These are phyloP conservation scores for Aureobasidium melanogenum DNA, from an alignment of 2,329 filamentous ascomycete genomes.

Conservation along the genomic window DNA sequence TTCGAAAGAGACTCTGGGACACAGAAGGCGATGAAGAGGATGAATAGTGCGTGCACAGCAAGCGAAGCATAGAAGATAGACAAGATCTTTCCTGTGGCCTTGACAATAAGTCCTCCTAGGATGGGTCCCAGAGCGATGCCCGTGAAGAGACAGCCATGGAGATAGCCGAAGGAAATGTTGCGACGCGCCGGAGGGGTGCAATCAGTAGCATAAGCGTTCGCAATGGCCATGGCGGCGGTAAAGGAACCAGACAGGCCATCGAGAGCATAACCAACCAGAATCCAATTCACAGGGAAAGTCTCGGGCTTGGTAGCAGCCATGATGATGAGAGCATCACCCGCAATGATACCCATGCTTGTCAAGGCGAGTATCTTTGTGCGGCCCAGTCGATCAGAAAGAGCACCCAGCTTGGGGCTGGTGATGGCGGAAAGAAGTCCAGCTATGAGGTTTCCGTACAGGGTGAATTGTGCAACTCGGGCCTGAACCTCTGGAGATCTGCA, in stretches of 20 bases:
- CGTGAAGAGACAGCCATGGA: slow-evolving; percentile 79
- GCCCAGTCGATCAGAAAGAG: slow-evolving; percentile 79
- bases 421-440: slow-evolving; percentile 72
- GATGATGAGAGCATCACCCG: slow-evolving; percentile 68
- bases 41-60: slow-evolving; percentile 63
- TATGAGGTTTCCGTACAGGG: slow-evolving; percentile 64
- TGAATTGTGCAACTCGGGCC: slow-evolving; percentile 66
- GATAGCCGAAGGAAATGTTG: slow-evolving; percentile 76
- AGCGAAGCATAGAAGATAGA: slow-evolving; percentile 79
- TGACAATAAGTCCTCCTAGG: slow-evolving; percentile 69
- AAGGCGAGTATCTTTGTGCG: slow-evolving; percentile 65
- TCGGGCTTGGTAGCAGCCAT: slow-evolving; percentile 68
- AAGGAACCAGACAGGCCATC: slow-evolving; percentile 87
- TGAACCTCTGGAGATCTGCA: slow-evolving; percentile 76
- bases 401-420: slow-evolving; percentile 71
- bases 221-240: slow-evolving; percentile 68
- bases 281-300: slow-evolving; percentile 63
- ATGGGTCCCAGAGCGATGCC: slow-evolving; percentile 86
- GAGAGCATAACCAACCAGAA: slow-evolving; percentile 65
- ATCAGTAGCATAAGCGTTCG: slow-evolving; percentile 81
- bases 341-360: slow-evolving; percentile 63
- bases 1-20: slow-evolving; percentile 79
- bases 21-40: slow-evolving; percentile 59
- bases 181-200: slow-evolving; percentile 73
- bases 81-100: slow-evolving; percentile 63